Evolutionary conservation across 108 stramenopile species (phyloP), one percentile per base, ranked within the genome.

Genomic region (Cyclostephanos invisitatus): DNA sequence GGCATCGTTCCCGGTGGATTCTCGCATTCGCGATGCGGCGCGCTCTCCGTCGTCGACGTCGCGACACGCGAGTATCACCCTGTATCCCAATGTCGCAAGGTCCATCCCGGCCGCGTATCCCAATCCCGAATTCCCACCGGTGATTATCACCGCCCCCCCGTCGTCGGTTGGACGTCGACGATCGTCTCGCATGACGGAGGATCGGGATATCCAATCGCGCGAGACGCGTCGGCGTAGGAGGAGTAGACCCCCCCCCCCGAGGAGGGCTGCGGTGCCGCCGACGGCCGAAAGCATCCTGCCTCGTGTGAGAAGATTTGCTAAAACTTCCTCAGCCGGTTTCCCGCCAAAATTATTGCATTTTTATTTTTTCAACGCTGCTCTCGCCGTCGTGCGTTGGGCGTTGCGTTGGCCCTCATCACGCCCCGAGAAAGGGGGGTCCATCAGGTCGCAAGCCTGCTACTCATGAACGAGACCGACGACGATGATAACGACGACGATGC

Each of bases 51-150:
- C 56, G 2, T 22, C 57, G 21, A 49, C 40, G 29, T 83, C 51
- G 0, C 82, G 73, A 77, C 82, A 83, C 20, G 71, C 82, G 17
- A 83, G 62, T 1, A 83, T 27, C 18, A 79, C 42, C 18, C 28
- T 74, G 7, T 48, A 73, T 5, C 69, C 69, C 11, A 77, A 29
- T 0, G 21, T 2, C 0, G 82, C 67, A 7, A 83, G 37, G 36
- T 83, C 73, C n/a, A 49, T 59, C 21, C 78, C 82, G 0, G 82
- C 40, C 70, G 78, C 62, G 62, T 67, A 83, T 37, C 82, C 82
- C 8, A 83, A 25, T 7, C 82, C 82, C 17, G 51, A 35, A 42
- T 79, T 83, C 12, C 75, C 82, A 0, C 82, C 82, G 3, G 82
- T 83, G 68, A 83, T 67, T 10, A 83, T 64, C 17, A 75, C 51